Evolutionary conservation across 2,329 filamentous ascomycete genomes (phyloP).

Genomic region (Arthrobotrys entomopaga): DNA sequence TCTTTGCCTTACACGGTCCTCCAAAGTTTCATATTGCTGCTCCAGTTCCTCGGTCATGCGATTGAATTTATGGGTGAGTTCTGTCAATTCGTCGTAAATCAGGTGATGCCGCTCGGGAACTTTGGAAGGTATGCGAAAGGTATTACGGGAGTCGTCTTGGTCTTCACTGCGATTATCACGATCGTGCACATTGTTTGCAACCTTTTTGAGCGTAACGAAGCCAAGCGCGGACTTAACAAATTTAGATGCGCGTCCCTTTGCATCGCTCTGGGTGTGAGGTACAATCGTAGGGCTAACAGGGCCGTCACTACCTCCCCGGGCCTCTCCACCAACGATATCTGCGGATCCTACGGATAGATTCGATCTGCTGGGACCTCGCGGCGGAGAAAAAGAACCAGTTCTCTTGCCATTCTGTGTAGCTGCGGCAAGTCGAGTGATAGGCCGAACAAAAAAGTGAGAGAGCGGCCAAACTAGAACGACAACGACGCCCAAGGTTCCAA

Average conservation of each 20-base stretch:
- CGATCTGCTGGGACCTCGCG: constrained; percentile 14
- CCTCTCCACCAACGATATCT: not conserved
- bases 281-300: constrained; percentile 8
- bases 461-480: constrained; percentile 78
- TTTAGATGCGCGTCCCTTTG: constrained; percentile 21
- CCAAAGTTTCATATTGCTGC: constrained; percentile 84
- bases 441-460: constrained; percentile 82
- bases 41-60: constrained; percentile 91
- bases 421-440: constrained; percentile 78
- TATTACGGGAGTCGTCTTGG: constrained; percentile 63
- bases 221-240: constrained; percentile 35
- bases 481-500: constrained; percentile 80
- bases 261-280: not conserved
- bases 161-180: constrained; percentile 28
- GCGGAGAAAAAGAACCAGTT: not conserved
- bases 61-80: constrained; percentile 86
- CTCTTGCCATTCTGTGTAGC: constrained; percentile 75
- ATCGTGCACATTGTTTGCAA: not conserved
- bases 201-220: constrained; percentile 21
- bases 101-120: constrained; percentile 79
- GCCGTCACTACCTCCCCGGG: constrained; percentile 24
- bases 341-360: constrained; percentile 10
- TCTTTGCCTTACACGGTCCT: constrained; percentile 83
- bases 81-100: constrained; percentile 77
- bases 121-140: constrained; percentile 85